Conservation (phyloP, 2,329 filamentous ascomycete genomes). For the Teratosphaeria epicoccoides region DNA sequence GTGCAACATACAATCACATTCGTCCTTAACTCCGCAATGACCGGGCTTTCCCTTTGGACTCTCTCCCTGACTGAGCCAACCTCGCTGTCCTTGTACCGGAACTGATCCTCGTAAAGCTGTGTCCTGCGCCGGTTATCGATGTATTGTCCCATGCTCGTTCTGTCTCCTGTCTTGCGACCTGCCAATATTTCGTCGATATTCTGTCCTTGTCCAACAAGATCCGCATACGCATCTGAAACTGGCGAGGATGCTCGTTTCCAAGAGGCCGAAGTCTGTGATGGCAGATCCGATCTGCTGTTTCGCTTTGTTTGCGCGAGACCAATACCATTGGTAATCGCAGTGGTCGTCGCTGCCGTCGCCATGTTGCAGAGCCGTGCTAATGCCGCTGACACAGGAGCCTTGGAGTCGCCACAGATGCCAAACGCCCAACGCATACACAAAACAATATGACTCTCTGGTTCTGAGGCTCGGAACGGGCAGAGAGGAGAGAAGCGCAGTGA, state of each 20-base stretch:
- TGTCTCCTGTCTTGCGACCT: slow-evolving; percentile 3
- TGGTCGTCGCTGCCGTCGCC: not conserved
- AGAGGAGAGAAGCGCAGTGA: not conserved
- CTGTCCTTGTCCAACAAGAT: slow-evolving; percentile 3
- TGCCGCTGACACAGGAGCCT: not conserved
- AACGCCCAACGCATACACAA: not conserved
- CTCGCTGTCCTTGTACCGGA: slow-evolving; percentile 22
- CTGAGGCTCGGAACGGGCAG: not conserved
- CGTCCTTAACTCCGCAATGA: slow-evolving; percentile 38
- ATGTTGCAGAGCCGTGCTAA: not conserved
- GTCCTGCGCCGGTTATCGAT: slow-evolving; percentile 25
- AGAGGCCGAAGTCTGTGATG: slow-evolving; percentile 1
- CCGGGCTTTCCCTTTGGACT: slow-evolving; percentile 35
- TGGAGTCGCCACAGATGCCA: not conserved
- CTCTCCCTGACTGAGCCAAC: slow-evolving; percentile 27
- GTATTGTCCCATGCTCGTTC: slow-evolving; percentile 7
- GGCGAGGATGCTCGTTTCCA: slow-evolving; percentile 8
- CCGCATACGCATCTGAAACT: slow-evolving; percentile 8
- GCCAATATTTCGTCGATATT: slow-evolving; percentile 6
- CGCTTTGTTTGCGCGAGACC: slow-evolving; percentile 5
- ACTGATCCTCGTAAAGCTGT: slow-evolving; percentile 25
- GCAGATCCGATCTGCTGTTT: slow-evolving; percentile 2
- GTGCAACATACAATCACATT: slow-evolving; percentile 39
- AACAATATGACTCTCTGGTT: not conserved
- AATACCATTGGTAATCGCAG: not conserved